These are phyloP conservation scores for Cardamine occulta DNA, from an alignment of 345 rosid genomes.

Conservation along the genomic window DNA sequence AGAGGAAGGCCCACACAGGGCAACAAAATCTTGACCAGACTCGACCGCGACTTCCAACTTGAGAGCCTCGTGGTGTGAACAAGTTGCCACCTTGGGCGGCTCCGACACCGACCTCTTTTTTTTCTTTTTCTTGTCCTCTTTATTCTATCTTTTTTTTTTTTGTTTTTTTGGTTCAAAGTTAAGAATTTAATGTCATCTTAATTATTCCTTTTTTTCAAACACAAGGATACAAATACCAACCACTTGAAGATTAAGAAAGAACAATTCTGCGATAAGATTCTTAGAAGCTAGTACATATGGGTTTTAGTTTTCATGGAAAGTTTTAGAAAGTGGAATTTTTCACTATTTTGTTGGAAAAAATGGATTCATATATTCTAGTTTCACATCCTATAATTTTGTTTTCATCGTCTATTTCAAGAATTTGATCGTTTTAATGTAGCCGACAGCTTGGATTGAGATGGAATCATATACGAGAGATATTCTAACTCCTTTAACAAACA, in stretches of 20 bases:
- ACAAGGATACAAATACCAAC: not conserved
- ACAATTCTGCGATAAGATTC: not conserved
- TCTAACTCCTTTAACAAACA: not conserved
- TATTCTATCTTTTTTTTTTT: not conserved
- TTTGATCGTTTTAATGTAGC: not conserved
- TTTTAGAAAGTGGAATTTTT: too few species aligned
- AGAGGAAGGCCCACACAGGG: constrained; percentile 32
- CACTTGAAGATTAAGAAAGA: not conserved
- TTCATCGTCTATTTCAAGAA: too few species aligned
- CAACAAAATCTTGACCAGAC: constrained; percentile 45
- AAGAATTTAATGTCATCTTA: not conserved
- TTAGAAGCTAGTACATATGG: not conserved
- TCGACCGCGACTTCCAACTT: constrained; percentile 48
- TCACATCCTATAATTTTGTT: too few species aligned
- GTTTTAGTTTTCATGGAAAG: not conserved
- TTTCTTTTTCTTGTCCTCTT: not conserved
- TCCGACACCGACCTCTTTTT: constrained; percentile 40
- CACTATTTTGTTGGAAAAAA: too few species aligned
- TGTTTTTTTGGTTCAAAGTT: not conserved
- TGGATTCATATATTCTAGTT: too few species aligned
- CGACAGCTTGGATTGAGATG: not conserved
- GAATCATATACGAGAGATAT: not conserved
- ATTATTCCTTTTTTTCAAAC: not conserved
- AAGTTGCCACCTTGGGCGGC: constrained; percentile 42
- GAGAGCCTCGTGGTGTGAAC: constrained; percentile 38